Conservation (phyloP, 306 rosid species). For the Pyrus communis region DNA sequence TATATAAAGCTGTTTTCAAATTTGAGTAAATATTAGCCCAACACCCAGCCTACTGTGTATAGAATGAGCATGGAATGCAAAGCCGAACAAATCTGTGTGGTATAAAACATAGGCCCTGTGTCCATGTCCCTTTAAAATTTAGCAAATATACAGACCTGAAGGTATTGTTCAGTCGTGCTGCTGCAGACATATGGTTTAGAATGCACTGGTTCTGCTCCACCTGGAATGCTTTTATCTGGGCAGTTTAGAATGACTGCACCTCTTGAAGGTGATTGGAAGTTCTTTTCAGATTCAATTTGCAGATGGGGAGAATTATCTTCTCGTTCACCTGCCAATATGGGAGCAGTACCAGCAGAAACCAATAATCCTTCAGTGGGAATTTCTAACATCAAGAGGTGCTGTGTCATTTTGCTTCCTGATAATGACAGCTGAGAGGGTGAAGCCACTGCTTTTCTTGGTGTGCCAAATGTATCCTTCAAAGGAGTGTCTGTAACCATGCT, state of each 20-base stretch:
- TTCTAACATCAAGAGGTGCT: constrained; percentile 19
- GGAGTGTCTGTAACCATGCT: constrained; percentile 15
- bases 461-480: constrained; percentile 16
- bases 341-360: constrained; percentile 14
- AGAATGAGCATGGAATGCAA: neutral
- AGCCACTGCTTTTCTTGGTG: constrained; percentile 9
- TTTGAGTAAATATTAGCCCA: neutral
- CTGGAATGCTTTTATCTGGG: constrained; percentile 19
- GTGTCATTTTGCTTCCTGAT: constrained; percentile 24
- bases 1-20: constrained; percentile 1
- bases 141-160: neutral
- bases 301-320: constrained; percentile 7
- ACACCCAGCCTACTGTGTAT: neutral
- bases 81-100: neutral
- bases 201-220: constrained; percentile 10
- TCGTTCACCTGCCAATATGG: constrained; percentile 9
- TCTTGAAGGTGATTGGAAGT: constrained; percentile 16
- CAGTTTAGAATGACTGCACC: constrained; percentile 22
- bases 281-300: constrained; percentile 24
- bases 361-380: constrained; percentile 3
- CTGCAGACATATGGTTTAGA: neutral
- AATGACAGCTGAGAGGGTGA: constrained; percentile 29
- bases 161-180: constrained; percentile 13
- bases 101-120: neutral
- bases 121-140: neutral